Base-by-base conservation (phyloP, 2,329 filamentous ascomycete genomes). In the Fusarium concolor region DNA sequence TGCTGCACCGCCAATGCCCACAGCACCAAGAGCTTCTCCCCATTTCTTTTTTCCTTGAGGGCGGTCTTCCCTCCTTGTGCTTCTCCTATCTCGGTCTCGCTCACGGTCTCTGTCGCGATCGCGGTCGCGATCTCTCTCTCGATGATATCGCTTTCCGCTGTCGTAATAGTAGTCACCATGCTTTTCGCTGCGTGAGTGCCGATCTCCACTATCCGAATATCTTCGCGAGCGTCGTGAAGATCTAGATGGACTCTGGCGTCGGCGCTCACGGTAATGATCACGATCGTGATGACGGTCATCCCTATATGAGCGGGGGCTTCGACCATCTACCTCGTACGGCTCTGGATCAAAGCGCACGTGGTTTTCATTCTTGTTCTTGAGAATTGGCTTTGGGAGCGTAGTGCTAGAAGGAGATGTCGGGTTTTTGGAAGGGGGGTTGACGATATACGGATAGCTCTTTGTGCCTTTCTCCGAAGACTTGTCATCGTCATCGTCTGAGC, bases 281-380 rank as follows among this genome's bases (percentile, higher is more conserved):
- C 75, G 74, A 39, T 76, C 67, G 14, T 74, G 71, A 18, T 79
- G 75, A 5, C 77, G 72, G 17, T 79, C 77, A 6, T 79, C 76
- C 7, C 78, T 76, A 45, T 68, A 71, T 31, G 74, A 75, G 11
- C 70, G 72, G 24, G 73, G 60, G 41, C 70, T 73, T 26, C 72
- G 73, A 3, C 74, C 52, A 47, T 80, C 75, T 41, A 87, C 73
- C 73, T 87, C 80, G 55, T 81, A 75, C 17, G 82, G 81, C 69
- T 85, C 80, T 2, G 82, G 80, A 37, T 84, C 82, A 60, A 87
- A 87, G 6, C 83, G 82, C 7, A 89, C 85, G 44, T 85, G 85
- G 61, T 88, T 85, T 45, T 84, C 83, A 62, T 87, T 86, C 69
- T 82, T 84, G 73, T 89, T 89, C 79, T 89, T 89, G 18, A 89